phyloP scores from a whole-genome alignment of 768 basidiomycete genomes.

The Pulveroboletus sp. region DNA sequence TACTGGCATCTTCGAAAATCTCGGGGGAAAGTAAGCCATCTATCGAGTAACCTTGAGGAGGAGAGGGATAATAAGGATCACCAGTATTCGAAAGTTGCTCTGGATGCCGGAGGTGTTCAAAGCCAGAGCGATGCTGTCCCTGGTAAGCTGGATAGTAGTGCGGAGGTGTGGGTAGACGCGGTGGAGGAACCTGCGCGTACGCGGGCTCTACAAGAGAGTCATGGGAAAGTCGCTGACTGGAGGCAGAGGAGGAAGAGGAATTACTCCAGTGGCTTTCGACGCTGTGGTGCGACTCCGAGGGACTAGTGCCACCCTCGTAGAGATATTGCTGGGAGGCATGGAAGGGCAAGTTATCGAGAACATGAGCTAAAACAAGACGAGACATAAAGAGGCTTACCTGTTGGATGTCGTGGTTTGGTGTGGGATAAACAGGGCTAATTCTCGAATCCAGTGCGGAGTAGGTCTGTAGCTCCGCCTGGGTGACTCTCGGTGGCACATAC shows the following conservation, averaged over 20 bases:
- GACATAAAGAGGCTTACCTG: constrained; percentile 10
- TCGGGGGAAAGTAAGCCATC: constrained; percentile 14
- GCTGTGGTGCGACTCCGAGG: constrained; percentile 23
- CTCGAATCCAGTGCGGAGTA: constrained; percentile 16
- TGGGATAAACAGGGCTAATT: constrained; percentile 2
- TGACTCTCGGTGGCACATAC: constrained; percentile 26
- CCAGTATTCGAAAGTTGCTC: constrained; percentile 6
- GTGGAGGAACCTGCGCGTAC: constrained; percentile 3
- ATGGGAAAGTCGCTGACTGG: constrained; percentile 13
- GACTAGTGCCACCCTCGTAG: constrained; percentile 20
- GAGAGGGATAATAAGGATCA: constrained; percentile 14
- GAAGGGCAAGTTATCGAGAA: neutral
- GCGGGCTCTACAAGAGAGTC: constrained; percentile 5
- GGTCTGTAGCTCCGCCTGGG: constrained; percentile 15
- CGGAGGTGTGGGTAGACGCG: neutral
- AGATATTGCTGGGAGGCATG: constrained; percentile 11
- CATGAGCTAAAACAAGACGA: neutral
- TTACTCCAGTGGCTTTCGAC: constrained; percentile 26
- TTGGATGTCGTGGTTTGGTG: constrained; percentile 11
- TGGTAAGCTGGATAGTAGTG: constrained; percentile 24
- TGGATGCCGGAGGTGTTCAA: constrained; percentile 11
- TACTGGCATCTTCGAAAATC: constrained; percentile 1
- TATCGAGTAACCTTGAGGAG: constrained; percentile 10
- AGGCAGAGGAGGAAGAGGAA: constrained; percentile 18
- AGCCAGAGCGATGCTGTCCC: constrained; percentile 18